Conservation (phyloP, 1,284 basidiomycete genomes). For the Ceratobasidium theobromae region DNA sequence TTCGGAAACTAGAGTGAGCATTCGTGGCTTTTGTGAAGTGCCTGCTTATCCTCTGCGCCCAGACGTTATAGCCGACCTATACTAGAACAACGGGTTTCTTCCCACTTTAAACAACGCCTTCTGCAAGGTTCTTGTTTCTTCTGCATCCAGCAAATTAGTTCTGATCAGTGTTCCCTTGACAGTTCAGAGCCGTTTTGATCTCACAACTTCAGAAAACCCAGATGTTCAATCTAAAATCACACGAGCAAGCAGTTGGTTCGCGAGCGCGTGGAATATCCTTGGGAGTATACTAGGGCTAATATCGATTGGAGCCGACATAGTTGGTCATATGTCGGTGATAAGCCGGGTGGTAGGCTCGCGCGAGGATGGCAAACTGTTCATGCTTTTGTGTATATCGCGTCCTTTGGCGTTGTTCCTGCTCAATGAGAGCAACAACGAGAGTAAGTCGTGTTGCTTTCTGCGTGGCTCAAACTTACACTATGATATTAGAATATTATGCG, state of each 20-base stretch:
- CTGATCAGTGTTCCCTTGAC: not conserved
- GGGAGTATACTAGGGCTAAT: slow-evolving; percentile 3
- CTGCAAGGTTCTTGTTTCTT: not conserved
- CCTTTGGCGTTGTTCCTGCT: slow-evolving; percentile 6
- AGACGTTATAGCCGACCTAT: slow-evolving; percentile 21
- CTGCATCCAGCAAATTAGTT: not conserved
- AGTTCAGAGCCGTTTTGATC: slow-evolving; percentile 23
- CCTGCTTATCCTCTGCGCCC: not conserved
- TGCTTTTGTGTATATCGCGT: slow-evolving; percentile 6
- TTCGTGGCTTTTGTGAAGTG: not conserved
- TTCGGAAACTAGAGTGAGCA: slow-evolving; percentile 14
- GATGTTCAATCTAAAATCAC: slow-evolving; percentile 26
- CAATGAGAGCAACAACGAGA: not conserved
- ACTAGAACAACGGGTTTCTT: slow-evolving; percentile 19
- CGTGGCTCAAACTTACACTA: not conserved
- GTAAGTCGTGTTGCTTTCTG: not conserved
- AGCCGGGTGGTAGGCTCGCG: not conserved
- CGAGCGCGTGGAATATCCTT: slow-evolving; percentile 16
- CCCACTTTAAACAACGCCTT: slow-evolving; percentile 24
- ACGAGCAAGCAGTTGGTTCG: slow-evolving; percentile 7
- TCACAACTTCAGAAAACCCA: slow-evolving; percentile 19
- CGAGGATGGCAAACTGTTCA: slow-evolving; percentile 2
- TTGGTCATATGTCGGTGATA: slow-evolving; percentile 12
- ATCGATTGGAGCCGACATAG: slow-evolving; percentile 1
- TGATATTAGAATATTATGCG: slow-evolving; percentile 4